These are phyloP conservation scores for Paratinospora sagittata DNA, from an alignment of 164 flowering plant genomes.

Conservation along the genomic window DNA sequence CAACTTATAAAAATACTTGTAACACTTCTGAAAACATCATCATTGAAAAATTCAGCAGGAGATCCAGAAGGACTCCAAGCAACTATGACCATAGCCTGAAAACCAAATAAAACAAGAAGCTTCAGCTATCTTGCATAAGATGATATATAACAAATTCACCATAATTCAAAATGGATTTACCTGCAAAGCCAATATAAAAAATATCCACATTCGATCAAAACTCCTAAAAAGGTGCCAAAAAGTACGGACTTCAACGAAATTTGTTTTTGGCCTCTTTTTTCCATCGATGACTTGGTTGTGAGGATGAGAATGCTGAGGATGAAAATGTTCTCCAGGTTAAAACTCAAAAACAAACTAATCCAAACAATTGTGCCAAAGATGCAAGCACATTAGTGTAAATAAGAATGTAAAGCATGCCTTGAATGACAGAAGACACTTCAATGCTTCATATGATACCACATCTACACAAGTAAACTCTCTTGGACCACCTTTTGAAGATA, in stretches of 20 bases:
- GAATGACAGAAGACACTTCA: too few relatives aligned
- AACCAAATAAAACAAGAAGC: slow-evolving; percentile 10
- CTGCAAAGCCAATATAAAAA: slow-evolving; percentile 88
- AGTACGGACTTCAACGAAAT: slow-evolving; percentile 94
- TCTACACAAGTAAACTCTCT: neutral
- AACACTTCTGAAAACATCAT: slow-evolving; percentile 56
- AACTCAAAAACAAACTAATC: neutral
- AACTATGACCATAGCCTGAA: slow-evolving; percentile 90
- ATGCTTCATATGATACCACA: neutral
- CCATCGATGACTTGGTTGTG: slow-evolving; percentile 40
- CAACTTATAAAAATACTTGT: slow-evolving; percentile 76
- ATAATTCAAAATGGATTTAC: slow-evolving; percentile 26
- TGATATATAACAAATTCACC: neutral
- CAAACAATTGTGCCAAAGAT: neutral
- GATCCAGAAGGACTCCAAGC: slow-evolving; percentile 80
- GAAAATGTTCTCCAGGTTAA: neutral
- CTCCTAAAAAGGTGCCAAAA: slow-evolving; percentile 94
- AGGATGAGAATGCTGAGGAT: slow-evolving; percentile 24
- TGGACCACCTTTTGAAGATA: too few relatives aligned
- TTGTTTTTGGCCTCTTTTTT: slow-evolving; percentile 82
- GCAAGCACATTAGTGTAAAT: neutral
- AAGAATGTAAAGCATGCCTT: neutral
- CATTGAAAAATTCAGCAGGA: slow-evolving; percentile 50
- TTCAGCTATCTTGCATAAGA: neutral
- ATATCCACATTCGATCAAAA: slow-evolving; percentile 97